Conservation (phyloP, 768 basidiomycete genomes). For the Tulasnella sp. region DNA sequence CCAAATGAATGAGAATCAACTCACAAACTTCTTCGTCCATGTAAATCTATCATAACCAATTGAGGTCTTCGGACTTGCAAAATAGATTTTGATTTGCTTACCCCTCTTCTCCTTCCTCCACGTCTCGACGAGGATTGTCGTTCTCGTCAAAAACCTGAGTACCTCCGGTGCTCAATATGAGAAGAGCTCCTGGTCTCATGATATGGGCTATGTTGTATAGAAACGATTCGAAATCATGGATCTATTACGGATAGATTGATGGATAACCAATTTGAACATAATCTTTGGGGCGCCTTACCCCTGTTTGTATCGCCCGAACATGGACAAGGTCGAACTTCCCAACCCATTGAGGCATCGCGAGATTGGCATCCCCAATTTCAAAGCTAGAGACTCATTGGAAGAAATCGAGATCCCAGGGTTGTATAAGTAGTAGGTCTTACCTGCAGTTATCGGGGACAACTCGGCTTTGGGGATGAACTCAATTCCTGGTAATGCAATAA, state of each 20-base stretch:
- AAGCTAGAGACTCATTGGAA: too few species aligned
- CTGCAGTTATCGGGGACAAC: too few species aligned
- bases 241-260: neutral
- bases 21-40: too few species aligned
- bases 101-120: constrained; percentile 4
- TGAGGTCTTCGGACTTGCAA: too few species aligned
- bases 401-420: too few species aligned
- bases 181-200: constrained; percentile 2
- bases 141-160: constrained; percentile 9
- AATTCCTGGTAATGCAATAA: too few species aligned
- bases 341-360: constrained; percentile 4
- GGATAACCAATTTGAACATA: too few species aligned
- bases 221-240: constrained; percentile 10
- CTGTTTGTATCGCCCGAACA: constrained; percentile 1
- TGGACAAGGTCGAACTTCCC: constrained; percentile 8
- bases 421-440: too few species aligned
- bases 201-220: constrained; percentile 8
- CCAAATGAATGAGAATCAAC: too few species aligned
- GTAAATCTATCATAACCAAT: too few species aligned
- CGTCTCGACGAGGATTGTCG: neutral
- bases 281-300: constrained; percentile 1
- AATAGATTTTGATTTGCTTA: constrained; percentile 3
- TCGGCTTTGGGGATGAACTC: too few species aligned
- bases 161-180: constrained; percentile 10
- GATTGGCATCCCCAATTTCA: constrained; percentile 12